Percentiles rank a stretch among this genome's conserved stretches.
Evolutionary conservation across 148 eudicot species (phyloP).

Genomic region (Vaccinium vitisidaea): DNA sequence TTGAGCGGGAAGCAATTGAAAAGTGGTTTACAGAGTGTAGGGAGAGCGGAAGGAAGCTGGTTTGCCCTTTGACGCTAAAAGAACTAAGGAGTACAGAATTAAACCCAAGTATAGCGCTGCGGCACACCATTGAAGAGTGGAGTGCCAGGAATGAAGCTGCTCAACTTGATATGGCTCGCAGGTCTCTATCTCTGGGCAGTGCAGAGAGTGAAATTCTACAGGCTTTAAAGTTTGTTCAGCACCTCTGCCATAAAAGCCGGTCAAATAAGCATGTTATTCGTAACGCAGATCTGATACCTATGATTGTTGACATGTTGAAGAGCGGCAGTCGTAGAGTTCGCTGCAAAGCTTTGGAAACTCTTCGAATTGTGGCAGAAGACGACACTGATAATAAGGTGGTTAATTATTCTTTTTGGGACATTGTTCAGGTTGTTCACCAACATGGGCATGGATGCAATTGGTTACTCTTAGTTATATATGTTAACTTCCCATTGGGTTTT

Average conservation of each 20-base stretch:
- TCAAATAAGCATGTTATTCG: conserved; percentile 59
- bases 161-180: conserved; percentile 69
- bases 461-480: conserved; percentile 8
- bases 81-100: conserved; percentile 58
- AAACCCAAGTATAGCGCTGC: conserved; percentile 77
- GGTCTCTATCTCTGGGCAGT: conserved; percentile 48
- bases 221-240: conserved; percentile 60
- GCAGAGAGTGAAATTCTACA: conserved; percentile 57
- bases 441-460: conserved; percentile 10
- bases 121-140: conserved; percentile 90
- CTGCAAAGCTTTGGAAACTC: conserved; percentile 71
- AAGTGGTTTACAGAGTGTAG: conserved; percentile 78
- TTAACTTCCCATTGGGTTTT: conserved; percentile 4
- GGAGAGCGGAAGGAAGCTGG: conserved; percentile 54
- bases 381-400: conserved; percentile 76
- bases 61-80: conserved; percentile 65
- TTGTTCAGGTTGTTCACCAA: background rate
- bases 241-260: conserved; percentile 49
- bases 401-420: background rate
- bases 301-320: conserved; percentile 67
- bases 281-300: conserved; percentile 54
- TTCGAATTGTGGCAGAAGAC: conserved; percentile 63
- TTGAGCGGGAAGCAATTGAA: conserved; percentile 89
- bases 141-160: conserved; percentile 89
- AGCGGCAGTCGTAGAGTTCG: conserved; percentile 64